A percentile compares a stretch with the other conserved stretches of the same genome.
Evolutionary conservation across 768 basidiomycete species (phyloP).

Genomic region (Mycena olivaceomarginata): DNA sequence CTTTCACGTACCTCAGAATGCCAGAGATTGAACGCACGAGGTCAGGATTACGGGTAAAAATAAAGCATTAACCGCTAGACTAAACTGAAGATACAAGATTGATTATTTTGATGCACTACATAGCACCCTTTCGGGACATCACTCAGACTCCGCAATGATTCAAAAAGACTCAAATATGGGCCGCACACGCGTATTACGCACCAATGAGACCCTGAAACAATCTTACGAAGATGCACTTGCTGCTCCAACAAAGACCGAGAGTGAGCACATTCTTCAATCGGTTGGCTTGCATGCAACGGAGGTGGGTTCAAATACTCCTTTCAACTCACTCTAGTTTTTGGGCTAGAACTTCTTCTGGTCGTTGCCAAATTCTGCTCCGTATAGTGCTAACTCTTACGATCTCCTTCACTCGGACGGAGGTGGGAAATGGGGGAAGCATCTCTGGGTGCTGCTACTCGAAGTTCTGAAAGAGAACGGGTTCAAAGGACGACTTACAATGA

Average conservation of each 20-base stretch:
- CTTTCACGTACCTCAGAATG: too few species aligned
- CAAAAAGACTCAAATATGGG: too few species aligned
- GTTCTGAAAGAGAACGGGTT: not conserved
- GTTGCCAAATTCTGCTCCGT: slow-evolving; percentile 33
- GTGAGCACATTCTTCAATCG: slow-evolving; percentile 22
- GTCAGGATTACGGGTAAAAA: too few species aligned
- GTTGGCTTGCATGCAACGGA: slow-evolving; percentile 20
- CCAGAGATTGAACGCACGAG: too few species aligned
- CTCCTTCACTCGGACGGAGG: slow-evolving; percentile 30
- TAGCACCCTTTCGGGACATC: too few species aligned
- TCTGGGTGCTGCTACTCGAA: slow-evolving; percentile 11
- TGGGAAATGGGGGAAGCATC: slow-evolving; percentile 42
- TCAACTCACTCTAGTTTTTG: too few species aligned
- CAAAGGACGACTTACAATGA: slow-evolving; percentile 17
- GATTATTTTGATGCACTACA: too few species aligned
- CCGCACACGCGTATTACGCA: too few species aligned
- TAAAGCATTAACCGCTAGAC: too few species aligned
- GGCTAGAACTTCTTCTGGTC: slow-evolving; percentile 34
- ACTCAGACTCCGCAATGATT: too few species aligned
- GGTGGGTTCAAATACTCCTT: not conserved
- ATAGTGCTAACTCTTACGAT: slow-evolving; percentile 26
- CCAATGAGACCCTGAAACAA: not conserved
- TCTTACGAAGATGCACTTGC: slow-evolving; percentile 9
- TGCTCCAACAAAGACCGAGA: slow-evolving; percentile 9
- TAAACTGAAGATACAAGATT: too few species aligned